These are phyloP conservation scores for Cyberlindnera japonica DNA, from an alignment of 805 yeast genomes.

Conservation along the genomic window DNA sequence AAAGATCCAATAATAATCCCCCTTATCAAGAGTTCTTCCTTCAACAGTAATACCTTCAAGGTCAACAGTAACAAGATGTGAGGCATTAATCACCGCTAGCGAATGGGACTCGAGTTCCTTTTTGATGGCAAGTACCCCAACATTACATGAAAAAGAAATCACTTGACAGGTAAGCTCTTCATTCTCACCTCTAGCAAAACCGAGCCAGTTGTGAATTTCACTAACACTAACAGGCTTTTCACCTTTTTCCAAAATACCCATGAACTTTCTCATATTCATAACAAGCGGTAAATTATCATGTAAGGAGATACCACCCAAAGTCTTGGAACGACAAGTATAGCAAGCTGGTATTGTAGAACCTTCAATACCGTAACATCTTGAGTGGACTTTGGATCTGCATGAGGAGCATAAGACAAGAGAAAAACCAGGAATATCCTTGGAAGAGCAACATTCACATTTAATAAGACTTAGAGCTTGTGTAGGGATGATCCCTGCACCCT, in stretches of 20 bases:
- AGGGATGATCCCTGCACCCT: conserved; percentile 19
- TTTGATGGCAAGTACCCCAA: not conserved
- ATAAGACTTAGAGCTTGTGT: conserved; percentile 28
- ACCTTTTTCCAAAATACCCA: conserved; percentile 24
- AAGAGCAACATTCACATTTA: conserved; percentile 31
- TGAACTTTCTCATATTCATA: conserved; percentile 35
- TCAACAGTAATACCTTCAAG: conserved; percentile 7
- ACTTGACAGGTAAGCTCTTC: conserved; percentile 6
- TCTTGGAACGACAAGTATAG: conserved; percentile 26
- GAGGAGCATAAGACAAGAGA: conserved; percentile 24
- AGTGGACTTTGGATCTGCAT: conserved; percentile 33
- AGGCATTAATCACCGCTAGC: too few species aligned
- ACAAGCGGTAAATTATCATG: conserved; percentile 27
- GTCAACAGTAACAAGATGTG: too few species aligned
- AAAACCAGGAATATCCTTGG: conserved; percentile 13
- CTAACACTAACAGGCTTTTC: conserved; percentile 20
- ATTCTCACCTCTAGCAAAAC: conserved; percentile 12
- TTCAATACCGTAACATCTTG: conserved; percentile 32
- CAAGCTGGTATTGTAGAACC: conserved; percentile 21
- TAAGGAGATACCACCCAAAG: conserved; percentile 16
- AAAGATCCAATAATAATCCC: not conserved
- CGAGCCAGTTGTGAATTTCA: conserved; percentile 17
- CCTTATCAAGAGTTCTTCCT: conserved; percentile 7
- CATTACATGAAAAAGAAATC: conserved; percentile 13
- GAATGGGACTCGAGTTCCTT: too few species aligned